Conservation (phyloP, 805 yeast genomes). For the Starmerella ratchasimensis region DNA sequence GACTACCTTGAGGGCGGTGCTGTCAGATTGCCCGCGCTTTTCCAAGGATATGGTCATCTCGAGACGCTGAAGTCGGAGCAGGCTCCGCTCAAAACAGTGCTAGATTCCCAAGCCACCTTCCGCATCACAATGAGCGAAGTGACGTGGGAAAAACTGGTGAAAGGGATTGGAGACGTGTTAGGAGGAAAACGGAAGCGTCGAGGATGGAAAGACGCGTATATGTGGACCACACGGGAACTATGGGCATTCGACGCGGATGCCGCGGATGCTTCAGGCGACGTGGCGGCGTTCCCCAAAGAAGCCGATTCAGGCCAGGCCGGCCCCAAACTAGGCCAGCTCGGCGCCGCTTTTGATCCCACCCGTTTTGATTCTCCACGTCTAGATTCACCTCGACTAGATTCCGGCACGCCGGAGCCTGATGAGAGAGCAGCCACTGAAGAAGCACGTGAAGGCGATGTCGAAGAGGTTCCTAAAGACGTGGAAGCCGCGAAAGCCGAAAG, state of each 20-base stretch:
- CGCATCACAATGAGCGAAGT: conserved; percentile 4
- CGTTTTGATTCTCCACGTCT: no score
- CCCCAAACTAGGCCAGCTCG: no score
- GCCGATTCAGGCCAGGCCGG: no score
- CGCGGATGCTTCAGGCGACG: no score
- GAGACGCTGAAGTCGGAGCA: background rate
- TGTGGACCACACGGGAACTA: conserved; percentile 8
- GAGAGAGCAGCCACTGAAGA: background rate
- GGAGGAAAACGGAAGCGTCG: background rate
- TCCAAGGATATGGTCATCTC: background rate
- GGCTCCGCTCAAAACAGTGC: background rate
- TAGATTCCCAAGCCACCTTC: conserved; percentile 1
- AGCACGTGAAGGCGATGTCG: background rate
- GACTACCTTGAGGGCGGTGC: conserved; percentile 4
- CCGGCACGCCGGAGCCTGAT: no score
- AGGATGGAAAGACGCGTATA: conserved; percentile 10
- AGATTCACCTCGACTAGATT: no score
- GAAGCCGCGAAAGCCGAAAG: no score
- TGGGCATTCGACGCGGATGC: conserved; percentile 10
- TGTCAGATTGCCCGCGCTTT: conserved; percentile 3
- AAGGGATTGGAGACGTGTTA: conserved; percentile 6
- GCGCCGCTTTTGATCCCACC: no score
- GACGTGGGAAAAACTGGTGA: conserved; percentile 8
- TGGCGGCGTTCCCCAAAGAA: no score
- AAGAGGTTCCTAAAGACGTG: no score